Percentiles rank a stretch among this genome's conserved stretches.
Evolutionary conservation across 805 yeast genomes (phyloP).

Genomic region (Tetrapisispora phaffii): DNA sequence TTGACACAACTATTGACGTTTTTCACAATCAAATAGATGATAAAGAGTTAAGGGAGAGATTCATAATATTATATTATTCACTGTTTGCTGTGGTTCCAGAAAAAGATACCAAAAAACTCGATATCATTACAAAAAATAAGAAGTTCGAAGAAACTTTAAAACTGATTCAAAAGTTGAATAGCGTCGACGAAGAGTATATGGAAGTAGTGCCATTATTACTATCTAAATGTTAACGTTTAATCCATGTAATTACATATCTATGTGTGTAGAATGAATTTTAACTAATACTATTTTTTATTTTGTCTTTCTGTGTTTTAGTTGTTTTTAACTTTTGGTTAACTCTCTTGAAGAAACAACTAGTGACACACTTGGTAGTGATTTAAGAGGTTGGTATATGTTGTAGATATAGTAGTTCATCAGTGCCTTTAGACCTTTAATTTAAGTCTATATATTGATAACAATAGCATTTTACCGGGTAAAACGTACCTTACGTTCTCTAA

Average conservation of each 20-base stretch:
- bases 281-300: background rate
- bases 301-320: too few relatives aligned
- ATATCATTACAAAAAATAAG: conserved; percentile 5
- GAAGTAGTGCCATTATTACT: conserved; percentile 9
- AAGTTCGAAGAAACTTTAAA: conserved; percentile 10
- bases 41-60: conserved; percentile 25
- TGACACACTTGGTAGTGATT: too few relatives aligned
- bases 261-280: background rate
- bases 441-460: too few relatives aligned
- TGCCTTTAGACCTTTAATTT: too few relatives aligned
- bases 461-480: too few relatives aligned
- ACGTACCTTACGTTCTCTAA: too few relatives aligned
- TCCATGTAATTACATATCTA: background rate
- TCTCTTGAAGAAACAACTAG: too few relatives aligned
- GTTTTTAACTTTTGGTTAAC: too few relatives aligned
- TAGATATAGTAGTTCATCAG: too few relatives aligned
- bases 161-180: conserved; percentile 10
- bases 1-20: conserved; percentile 19
- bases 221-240: background rate
- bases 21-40: conserved; percentile 25
- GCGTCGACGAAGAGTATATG: conserved; percentile 12
- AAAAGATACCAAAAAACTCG: conserved; percentile 1
- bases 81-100: conserved; percentile 18
- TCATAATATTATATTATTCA: conserved; percentile 26
- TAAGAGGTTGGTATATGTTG: too few relatives aligned